Evolutionary conservation across 768 basidiomycete species (phyloP).

Genomic region (Strobilomyces echinocephalus): DNA sequence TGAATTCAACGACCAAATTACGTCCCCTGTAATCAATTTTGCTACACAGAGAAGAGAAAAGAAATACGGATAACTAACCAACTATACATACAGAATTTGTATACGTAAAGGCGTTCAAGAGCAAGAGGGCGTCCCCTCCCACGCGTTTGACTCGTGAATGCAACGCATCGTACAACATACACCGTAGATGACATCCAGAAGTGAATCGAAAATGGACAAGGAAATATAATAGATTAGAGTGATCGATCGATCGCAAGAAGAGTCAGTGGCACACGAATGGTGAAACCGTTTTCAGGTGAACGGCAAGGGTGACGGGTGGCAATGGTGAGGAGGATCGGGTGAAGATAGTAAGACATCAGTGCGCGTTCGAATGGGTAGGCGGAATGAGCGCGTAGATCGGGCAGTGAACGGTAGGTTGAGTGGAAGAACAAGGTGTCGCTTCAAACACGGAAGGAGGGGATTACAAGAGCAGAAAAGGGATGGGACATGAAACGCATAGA

Average conservation of each 20-base stretch:
- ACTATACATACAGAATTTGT: background rate
- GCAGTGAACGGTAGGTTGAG: background rate
- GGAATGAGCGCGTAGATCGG: background rate
- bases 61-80: slow-evolving; percentile 3
- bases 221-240: background rate
- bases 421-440: background rate
- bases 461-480: background rate
- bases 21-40: background rate
- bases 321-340: background rate
- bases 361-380: background rate
- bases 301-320: background rate
- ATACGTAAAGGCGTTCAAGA: background rate
- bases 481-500: background rate
- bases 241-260: background rate
- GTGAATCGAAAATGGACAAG: background rate
- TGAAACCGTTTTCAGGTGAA: slow-evolving; percentile 6
- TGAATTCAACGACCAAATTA: no score
- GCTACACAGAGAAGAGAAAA: background rate
- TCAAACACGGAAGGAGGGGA: background rate
- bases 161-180: slow-evolving; percentile 6
- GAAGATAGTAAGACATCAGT: background rate
- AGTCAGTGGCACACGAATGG: background rate
- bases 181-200: background rate
- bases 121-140: background rate
- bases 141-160: background rate